Percentiles rank a stretch among this genome's conserved stretches.
These are phyloP conservation scores for Cichorium intybus DNA, from an alignment of 140 eudicot genomes.

Conservation along the genomic window DNA sequence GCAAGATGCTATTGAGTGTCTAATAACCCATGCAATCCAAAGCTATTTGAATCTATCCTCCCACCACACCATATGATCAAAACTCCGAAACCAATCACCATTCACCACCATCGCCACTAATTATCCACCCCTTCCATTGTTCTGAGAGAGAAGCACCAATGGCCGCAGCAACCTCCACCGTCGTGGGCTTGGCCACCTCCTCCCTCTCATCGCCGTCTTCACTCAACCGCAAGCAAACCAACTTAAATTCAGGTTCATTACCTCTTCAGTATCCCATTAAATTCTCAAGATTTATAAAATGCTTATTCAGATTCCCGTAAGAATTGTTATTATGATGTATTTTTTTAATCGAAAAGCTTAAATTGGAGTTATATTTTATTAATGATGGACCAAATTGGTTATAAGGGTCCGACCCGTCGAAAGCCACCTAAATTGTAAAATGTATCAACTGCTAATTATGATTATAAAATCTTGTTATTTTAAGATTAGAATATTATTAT, in stretches of 20 bases:
- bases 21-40: slow-evolving; percentile 42
- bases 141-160: slow-evolving; percentile 17
- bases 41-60: slow-evolving; percentile 30
- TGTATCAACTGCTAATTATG: no score
- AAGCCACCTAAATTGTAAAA: no score
- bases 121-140: background rate
- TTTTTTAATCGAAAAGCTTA: no score
- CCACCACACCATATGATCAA: slow-evolving; percentile 38
- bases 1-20: slow-evolving; percentile 46
- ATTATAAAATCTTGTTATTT: no score
- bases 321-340: no score
- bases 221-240: slow-evolving; percentile 32
- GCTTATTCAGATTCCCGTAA: no score
- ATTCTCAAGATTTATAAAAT: background rate
- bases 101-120: background rate
- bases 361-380: no score
- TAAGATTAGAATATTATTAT: no score
- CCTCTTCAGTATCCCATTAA: background rate
- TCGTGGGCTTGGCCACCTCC: slow-evolving; percentile 75
- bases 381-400: no score
- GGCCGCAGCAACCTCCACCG: slow-evolving; percentile 68
- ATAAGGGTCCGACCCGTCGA: no score
- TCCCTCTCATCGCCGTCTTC: slow-evolving; percentile 48
- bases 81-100: slow-evolving; percentile 8
- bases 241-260: slow-evolving; percentile 46